phyloP scores from a whole-genome alignment of 352 stramenopile species.

The Pythium folliculosum region DNA sequence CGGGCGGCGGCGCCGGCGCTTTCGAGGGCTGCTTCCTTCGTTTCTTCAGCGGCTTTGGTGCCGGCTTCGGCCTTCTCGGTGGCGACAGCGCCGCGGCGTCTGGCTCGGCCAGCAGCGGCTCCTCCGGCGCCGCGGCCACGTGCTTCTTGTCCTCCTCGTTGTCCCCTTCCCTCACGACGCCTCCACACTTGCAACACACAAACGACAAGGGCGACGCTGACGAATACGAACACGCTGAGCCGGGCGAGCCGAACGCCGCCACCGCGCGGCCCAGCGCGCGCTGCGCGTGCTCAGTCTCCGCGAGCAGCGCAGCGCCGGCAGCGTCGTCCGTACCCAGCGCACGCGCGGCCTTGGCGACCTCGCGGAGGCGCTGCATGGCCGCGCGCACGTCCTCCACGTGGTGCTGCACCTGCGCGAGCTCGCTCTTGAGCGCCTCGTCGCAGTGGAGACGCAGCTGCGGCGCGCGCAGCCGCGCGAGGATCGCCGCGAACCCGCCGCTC shows the following conservation, averaged over 20 bases:
- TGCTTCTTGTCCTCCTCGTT: background rate
- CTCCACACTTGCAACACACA: constrained; percentile 22
- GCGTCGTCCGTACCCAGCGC: constrained; percentile 6
- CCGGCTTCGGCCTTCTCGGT: constrained; percentile 9
- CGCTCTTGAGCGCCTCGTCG: constrained; percentile 23
- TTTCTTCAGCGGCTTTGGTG: background rate
- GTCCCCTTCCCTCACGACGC: background rate
- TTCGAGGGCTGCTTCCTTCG: background rate
- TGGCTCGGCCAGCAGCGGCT: constrained; percentile 20
- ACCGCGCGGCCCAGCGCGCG: constrained; percentile 16
- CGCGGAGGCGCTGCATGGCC: constrained; percentile 24
- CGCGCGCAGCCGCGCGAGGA: constrained; percentile 25
- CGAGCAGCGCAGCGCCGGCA: background rate
- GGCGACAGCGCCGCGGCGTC: constrained; percentile 27
- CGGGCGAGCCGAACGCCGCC: background rate
- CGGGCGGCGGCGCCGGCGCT: background rate
- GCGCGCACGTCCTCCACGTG: constrained; percentile 10
- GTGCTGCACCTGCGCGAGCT: constrained; percentile 23
- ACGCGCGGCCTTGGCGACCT: constrained; percentile 13
- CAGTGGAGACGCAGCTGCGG: constrained; percentile 24
- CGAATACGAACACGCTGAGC: too few relatives aligned
- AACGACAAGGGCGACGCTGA: background rate
- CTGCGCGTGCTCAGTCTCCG: background rate
- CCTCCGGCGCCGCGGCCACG: background rate
- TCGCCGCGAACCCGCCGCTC: constrained; percentile 23